Conservation (phyloP, 192 early-diverging fungal species). For the Coemansia sp. region DNA sequence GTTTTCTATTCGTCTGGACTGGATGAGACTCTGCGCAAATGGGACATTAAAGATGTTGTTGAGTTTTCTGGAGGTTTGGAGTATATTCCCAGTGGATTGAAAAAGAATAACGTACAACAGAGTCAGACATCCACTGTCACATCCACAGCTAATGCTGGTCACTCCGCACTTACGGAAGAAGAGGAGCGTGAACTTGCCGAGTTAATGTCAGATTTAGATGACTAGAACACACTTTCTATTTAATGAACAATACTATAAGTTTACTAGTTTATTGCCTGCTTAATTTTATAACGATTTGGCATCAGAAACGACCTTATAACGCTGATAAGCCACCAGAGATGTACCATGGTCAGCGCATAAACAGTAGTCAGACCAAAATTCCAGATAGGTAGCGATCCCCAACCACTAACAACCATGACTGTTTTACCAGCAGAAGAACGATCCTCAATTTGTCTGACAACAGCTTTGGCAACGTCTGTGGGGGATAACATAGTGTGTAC, state of each 20-base stretch:
- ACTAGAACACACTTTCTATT: slow-evolving; percentile 9
- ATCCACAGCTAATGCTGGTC: background rate
- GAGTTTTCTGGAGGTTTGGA: slow-evolving; percentile 29
- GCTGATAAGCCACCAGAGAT: slow-evolving; percentile 3
- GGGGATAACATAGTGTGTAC: slow-evolving; percentile 14
- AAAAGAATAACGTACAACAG: slow-evolving; percentile 51
- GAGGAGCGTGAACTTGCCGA: slow-evolving; percentile 88
- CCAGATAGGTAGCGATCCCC: slow-evolving; percentile 30
- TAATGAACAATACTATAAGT: background rate
- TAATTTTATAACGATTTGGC: background rate
- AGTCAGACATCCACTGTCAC: slow-evolving; percentile 3
- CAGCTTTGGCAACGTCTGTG: slow-evolving; percentile 32
- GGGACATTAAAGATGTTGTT: slow-evolving; percentile 66
- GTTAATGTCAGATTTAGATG: slow-evolving; percentile 72
- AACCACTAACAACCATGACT: slow-evolving; percentile 26
- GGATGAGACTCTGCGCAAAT: slow-evolving; percentile 82
- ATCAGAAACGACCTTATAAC: slow-evolving; percentile 4
- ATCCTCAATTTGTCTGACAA: slow-evolving; percentile 23
- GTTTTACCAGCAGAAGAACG: slow-evolving; percentile 23
- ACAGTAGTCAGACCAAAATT: background rate
- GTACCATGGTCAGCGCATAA: background rate
- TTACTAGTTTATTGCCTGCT: background rate
- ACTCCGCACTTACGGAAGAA: slow-evolving; percentile 75
- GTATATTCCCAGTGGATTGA: slow-evolving; percentile 51
- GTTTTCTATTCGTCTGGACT: slow-evolving; percentile 77